A percentile compares a stretch with the other conserved stretches of the same genome.
Evolutionary conservation across 148 eudicot species (phyloP).

Genomic region (Cornus controversa): DNA sequence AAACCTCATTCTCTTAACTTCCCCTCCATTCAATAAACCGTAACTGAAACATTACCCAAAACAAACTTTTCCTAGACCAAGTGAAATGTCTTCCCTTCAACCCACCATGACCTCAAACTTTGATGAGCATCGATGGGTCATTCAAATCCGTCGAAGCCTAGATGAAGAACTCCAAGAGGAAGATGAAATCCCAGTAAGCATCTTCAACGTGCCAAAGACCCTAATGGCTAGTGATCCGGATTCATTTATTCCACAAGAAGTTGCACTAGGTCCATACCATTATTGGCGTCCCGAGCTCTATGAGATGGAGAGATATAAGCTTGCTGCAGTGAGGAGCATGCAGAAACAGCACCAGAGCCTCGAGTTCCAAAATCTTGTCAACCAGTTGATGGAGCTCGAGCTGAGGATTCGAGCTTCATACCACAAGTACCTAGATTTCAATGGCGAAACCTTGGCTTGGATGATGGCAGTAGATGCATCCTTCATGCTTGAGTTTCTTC

Average conservation of each 20-base stretch:
- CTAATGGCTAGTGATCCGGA: conserved; percentile 23
- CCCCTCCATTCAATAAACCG: background rate
- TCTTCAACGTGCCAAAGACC: conserved; percentile 18
- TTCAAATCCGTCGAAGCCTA: background rate
- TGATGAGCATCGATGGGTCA: conserved; percentile 16
- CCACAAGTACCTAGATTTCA: conserved; percentile 21
- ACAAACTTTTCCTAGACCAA: background rate
- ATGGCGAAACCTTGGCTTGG: conserved; percentile 23
- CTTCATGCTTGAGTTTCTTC: conserved; percentile 38
- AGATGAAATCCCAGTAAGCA: conserved; percentile 15
- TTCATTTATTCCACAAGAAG: conserved; percentile 27
- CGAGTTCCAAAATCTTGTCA: conserved; percentile 12
- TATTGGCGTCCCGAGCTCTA: conserved; percentile 28
- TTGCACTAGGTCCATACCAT: conserved; percentile 38
- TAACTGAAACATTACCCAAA: no score
- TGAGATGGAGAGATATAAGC: conserved; percentile 30
- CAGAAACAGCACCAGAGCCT: conserved; percentile 10
- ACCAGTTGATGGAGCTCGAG: conserved; percentile 10
- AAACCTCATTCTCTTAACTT: background rate
- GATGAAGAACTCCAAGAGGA: conserved; percentile 11
- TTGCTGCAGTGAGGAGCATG: conserved; percentile 24
- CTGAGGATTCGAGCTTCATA: conserved; percentile 32
- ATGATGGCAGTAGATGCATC: conserved; percentile 37
- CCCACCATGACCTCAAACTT: background rate
- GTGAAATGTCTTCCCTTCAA: background rate